Base-by-base conservation (phyloP, 371 early-diverging fungal genomes). In the Fennellomyces sp. region DNA sequence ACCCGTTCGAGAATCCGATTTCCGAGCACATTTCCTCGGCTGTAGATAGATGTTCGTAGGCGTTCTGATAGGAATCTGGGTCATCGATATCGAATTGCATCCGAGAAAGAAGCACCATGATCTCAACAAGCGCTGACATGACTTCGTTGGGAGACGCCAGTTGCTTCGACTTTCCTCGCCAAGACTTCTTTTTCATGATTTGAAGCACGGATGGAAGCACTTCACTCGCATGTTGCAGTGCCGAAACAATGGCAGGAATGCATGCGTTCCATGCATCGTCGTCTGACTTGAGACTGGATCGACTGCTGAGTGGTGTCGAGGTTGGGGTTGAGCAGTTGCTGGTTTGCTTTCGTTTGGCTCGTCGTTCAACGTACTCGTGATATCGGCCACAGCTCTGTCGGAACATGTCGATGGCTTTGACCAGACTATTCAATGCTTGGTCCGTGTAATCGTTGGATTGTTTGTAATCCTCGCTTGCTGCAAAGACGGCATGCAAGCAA, bases 11-110 rank as follows among this genome's bases (percentile, higher is more conserved):
- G 41, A 59, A 75, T 1, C 60, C 65, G 19, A 35, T 42, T 3
- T 64, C 57, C 2, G 38, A 26, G 25, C 80, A 80, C 13, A 72
- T 21, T 3, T 64, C 36, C 35, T 74, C 76, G 19, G 71, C 80
- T 0, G 54, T 56, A 0, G 62, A 42, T 0, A 80, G 55, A 56
- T 70, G 64, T 13, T 70, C 71, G 27, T 69, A 72, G 0, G 73
- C 73, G 25, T 61, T 49, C n/a, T 60, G 29, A 13, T 73, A 65
- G 0, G 66, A 61, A 17, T 58, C 56, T 15, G 65, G 65, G 10
- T 68, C 59, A 3, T 68, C 51, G 7, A 70, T 57, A 4, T 55
- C 41, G 39, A 77, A 73, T 12, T 58, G 47, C 51, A 77, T 67
- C 26, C 63, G 65, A 8, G 74, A 56, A 6, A 75, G 30, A 15